These are phyloP conservation scores for Carallia brachiata DNA, from an alignment of 345 rosid species.

Conservation along the genomic window DNA sequence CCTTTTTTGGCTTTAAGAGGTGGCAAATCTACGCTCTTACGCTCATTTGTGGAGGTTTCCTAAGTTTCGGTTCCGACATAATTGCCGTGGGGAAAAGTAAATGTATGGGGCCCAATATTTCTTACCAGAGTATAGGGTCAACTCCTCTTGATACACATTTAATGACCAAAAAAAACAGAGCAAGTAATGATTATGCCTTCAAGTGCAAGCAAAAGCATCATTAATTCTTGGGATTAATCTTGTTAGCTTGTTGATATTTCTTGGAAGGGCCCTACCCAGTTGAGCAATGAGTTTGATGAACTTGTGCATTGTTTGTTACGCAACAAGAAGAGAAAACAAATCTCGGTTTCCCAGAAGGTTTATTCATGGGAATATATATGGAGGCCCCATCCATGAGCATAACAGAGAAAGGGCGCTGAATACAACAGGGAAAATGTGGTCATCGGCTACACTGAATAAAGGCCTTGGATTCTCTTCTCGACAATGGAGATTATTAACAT, in stretches of 20 bases:
- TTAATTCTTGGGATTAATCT: not conserved
- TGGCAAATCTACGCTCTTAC: no score
- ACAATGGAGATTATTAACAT: not conserved
- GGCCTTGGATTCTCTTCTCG: slow-evolving; percentile 32
- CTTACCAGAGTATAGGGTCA: no score
- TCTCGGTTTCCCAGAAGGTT: not conserved
- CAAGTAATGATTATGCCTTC: not conserved
- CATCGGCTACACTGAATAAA: slow-evolving; percentile 21
- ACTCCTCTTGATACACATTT: no score
- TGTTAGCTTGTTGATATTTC: not conserved
- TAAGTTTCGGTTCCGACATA: no score
- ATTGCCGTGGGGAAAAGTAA: no score
- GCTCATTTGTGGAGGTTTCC: no score
- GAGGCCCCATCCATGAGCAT: slow-evolving; percentile 14
- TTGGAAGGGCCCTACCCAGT: not conserved
- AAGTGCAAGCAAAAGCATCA: slow-evolving; percentile 1
- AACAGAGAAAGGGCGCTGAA: not conserved
- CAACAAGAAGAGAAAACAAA: slow-evolving; percentile 5
- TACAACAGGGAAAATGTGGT: slow-evolving; percentile 17
- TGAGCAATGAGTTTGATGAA: not conserved
- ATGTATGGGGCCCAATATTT: no score
- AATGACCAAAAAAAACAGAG: no score
- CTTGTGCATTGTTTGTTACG: not conserved
- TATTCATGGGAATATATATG: not conserved
- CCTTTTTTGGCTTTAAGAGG: no score